Evolutionary conservation across 148 eudicot species (phyloP).

Genomic region (Camellia japonica): DNA sequence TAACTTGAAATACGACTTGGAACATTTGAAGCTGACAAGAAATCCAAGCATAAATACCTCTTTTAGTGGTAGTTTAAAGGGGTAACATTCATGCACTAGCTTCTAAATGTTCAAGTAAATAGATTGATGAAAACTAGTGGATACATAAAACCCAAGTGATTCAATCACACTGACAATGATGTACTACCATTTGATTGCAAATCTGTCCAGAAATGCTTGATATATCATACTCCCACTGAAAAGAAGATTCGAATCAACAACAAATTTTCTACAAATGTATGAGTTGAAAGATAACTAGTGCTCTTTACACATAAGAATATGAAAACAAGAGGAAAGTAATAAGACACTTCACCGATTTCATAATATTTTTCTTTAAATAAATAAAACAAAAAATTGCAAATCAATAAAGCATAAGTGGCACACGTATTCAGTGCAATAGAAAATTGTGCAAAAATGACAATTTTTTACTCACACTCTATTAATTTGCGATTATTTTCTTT

Average conservation of each 20-base stretch:
- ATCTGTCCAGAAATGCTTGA: too few species aligned
- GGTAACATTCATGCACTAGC: not conserved
- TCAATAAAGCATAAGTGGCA: too few species aligned
- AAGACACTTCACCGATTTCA: too few species aligned
- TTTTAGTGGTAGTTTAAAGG: not conserved
- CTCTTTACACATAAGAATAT: too few species aligned
- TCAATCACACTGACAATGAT: slow-evolving; percentile 4
- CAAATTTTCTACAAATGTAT: not conserved
- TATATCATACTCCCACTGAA: not conserved
- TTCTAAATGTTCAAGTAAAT: not conserved
- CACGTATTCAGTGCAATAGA: too few species aligned
- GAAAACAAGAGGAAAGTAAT: too few species aligned
- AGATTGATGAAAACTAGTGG: not conserved
- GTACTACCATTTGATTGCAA: not conserved
- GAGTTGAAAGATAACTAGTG: too few species aligned
- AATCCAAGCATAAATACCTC: not conserved
- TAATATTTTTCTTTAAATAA: too few species aligned
- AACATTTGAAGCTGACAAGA: not conserved
- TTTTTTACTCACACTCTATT: too few species aligned
- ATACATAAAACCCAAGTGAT: not conserved
- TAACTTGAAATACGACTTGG: not conserved
- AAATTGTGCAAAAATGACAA: too few species aligned
- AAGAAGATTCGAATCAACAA: not conserved
- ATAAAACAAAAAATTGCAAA: too few species aligned
- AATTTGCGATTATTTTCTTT: too few species aligned